Percentiles rank a stretch among this genome's conserved stretches.
phyloP scores from a whole-genome alignment of 148 eudicot genomes.

The Vaccinium macrocarpon region DNA sequence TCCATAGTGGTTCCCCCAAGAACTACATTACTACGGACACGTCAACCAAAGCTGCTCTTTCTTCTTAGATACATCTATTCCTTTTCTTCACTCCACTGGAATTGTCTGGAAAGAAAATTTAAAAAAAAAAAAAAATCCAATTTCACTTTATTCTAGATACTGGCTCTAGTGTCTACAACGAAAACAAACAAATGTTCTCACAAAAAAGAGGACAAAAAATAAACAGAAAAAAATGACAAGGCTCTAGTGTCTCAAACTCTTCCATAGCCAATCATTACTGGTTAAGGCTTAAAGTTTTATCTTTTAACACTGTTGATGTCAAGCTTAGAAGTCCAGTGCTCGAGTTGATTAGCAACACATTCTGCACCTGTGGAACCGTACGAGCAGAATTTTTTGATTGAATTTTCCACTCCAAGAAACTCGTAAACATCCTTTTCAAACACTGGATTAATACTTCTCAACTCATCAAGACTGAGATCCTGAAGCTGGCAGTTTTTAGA shows the following conservation, averaged over 20 bases:
- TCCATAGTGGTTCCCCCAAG: too few species aligned
- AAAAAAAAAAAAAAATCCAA: not conserved
- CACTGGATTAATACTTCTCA: conserved; percentile 48
- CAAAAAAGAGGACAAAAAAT: not conserved
- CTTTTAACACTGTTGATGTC: conserved; percentile 25
- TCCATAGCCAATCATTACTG: not conserved
- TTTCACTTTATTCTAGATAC: not conserved
- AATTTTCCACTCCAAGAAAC: conserved; percentile 82
- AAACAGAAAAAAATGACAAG: not conserved
- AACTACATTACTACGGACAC: too few species aligned
- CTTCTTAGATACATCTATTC: not conserved
- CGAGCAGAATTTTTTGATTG: conserved; percentile 82
- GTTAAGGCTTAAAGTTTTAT: not conserved
- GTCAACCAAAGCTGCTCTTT: not conserved
- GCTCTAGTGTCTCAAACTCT: conserved; percentile 2
- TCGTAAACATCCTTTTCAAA: conserved; percentile 78
- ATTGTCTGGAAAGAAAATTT: not conserved
- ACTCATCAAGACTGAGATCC: conserved; percentile 68
- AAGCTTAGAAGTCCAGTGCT: conserved; percentile 64
- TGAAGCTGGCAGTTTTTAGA: conserved; percentile 63
- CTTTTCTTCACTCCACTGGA: not conserved
- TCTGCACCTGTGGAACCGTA: conserved; percentile 95
- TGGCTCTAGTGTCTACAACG: not conserved
- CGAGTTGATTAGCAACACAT: conserved; percentile 72
- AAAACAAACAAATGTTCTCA: not conserved